Percentiles rank a stretch among this genome's conserved stretches.
Conservation (phyloP, 768 basidiomycete species). For the Pleurotus sapidus region DNA sequence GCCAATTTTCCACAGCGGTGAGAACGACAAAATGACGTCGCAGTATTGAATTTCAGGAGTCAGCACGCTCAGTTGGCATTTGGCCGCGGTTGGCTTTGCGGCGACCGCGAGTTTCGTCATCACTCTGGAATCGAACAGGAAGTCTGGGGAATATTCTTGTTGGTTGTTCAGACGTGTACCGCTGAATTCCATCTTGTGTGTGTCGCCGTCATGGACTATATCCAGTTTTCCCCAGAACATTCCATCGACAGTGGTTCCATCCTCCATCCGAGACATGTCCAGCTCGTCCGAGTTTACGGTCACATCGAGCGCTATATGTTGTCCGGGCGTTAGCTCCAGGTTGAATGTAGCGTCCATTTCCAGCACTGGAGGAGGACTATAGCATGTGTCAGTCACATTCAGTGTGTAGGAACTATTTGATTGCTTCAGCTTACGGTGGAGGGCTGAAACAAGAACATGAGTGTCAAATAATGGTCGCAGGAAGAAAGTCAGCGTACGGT, state of each 20-base stretch:
- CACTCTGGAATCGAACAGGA: slow-evolving; percentile 74
- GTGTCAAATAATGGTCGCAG: slow-evolving; percentile 3
- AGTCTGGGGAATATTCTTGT: slow-evolving; percentile 62
- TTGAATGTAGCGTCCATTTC: slow-evolving; percentile 89
- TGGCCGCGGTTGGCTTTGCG: slow-evolving; percentile 71
- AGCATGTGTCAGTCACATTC: background rate
- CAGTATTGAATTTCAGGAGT: slow-evolving; percentile 76
- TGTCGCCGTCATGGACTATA: slow-evolving; percentile 76
- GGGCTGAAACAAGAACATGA: slow-evolving; percentile 27
- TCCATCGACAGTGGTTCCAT: slow-evolving; percentile 82
- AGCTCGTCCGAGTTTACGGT: slow-evolving; percentile 78
- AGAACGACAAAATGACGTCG: slow-evolving; percentile 71
- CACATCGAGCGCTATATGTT: slow-evolving; percentile 77
- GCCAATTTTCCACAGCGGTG: slow-evolving; percentile 71
- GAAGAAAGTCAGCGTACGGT: slow-evolving; percentile 51
- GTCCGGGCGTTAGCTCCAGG: slow-evolving; percentile 76
- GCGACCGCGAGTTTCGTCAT: slow-evolving; percentile 76
- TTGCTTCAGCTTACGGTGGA: slow-evolving; percentile 38
- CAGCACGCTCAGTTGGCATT: slow-evolving; percentile 72
- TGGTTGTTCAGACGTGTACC: slow-evolving; percentile 70
- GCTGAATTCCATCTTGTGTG: slow-evolving; percentile 77
- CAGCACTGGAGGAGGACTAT: slow-evolving; percentile 64
- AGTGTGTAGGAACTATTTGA: too few relatives aligned
- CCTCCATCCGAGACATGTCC: slow-evolving; percentile 91
- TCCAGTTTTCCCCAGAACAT: slow-evolving; percentile 87